Conservation (phyloP, 805 yeast species). For the Candida ficus region DNA sequence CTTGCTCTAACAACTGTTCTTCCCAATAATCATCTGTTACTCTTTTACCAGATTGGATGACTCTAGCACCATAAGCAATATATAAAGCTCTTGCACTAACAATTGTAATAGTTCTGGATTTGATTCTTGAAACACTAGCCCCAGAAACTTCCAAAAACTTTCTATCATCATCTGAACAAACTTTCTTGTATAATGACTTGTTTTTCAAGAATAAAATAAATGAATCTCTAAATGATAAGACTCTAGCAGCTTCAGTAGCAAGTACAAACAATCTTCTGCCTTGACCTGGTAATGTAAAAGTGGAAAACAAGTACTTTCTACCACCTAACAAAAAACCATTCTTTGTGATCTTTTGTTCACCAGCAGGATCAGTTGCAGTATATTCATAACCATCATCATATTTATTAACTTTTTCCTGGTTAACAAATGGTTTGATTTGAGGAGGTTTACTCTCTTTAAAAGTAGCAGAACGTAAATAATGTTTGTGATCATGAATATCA, state of each 20-base stretch:
- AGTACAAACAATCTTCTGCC: constrained; percentile 35
- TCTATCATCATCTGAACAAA: constrained; percentile 33
- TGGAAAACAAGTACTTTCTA: constrained; percentile 33
- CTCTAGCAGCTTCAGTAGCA: constrained; percentile 37
- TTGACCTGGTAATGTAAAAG: constrained; percentile 35
- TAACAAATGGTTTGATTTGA: constrained; percentile 10
- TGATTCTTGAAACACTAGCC: constrained; percentile 19
- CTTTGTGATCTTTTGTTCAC: constrained; percentile 39
- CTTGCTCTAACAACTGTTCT: constrained; percentile 34
- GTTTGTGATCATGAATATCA: constrained; percentile 12
- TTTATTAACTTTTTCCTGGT: constrained; percentile 14
- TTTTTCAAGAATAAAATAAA: constrained; percentile 43
- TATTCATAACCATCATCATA: constrained; percentile 29
- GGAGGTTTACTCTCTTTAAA: constrained; percentile 12
- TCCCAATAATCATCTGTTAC: constrained; percentile 57
- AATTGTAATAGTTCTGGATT: constrained; percentile 16
- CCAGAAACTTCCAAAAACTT: constrained; percentile 30
- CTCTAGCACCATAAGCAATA: constrained; percentile 46
- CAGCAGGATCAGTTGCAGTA: constrained; percentile 32
- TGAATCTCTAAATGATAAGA: constrained; percentile 42
- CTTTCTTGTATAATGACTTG: constrained; percentile 32
- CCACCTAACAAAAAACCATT: constrained; percentile 36
- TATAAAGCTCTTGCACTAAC: constrained; percentile 40
- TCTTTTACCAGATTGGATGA: constrained; percentile 41
- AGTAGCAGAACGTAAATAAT: constrained; percentile 11